Conservation (phyloP, 805 yeast species). For the Jamesozyma hellenica region DNA sequence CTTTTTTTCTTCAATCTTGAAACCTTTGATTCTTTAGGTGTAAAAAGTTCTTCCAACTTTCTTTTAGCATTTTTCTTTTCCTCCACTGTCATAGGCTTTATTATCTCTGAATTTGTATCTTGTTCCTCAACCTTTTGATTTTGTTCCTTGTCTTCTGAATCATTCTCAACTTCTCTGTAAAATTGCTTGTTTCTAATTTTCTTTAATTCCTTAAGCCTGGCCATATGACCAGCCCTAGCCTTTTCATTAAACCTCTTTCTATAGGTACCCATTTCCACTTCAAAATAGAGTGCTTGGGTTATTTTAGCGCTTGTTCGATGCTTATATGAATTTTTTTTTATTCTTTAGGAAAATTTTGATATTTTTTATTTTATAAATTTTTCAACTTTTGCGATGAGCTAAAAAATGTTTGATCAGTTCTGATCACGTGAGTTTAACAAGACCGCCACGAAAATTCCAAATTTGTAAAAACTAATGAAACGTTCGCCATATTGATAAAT, state of each 20-base stretch:
- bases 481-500: too few relatives aligned
- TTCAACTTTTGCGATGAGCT: slow-evolving; percentile 7
- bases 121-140: slow-evolving; percentile 5
- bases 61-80: slow-evolving; percentile 60
- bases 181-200: slow-evolving; percentile 63
- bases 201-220: slow-evolving; percentile 63
- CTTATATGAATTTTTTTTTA: too few relatives aligned
- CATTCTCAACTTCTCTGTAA: slow-evolving; percentile 38
- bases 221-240: slow-evolving; percentile 76
- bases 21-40: slow-evolving; percentile 57
- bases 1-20: slow-evolving; percentile 67
- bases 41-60: slow-evolving; percentile 46
- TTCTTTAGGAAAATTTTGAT: not conserved
- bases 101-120: slow-evolving; percentile 51
- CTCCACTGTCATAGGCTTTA: slow-evolving; percentile 51
- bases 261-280: slow-evolving; percentile 59
- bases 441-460: too few relatives aligned
- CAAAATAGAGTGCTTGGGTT: too few relatives aligned
- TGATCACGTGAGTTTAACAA: too few relatives aligned
- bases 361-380: not conserved
- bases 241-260: slow-evolving; percentile 74
- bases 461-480: too few relatives aligned
- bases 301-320: not conserved
- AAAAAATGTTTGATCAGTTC: not conserved
- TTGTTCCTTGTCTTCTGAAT: slow-evolving; percentile 14